Evolutionary conservation across 2,329 filamentous ascomycete species (phyloP), one percentile per base, ranked within the genome.

Genomic region (Dryadomyces quercivorus): DNA sequence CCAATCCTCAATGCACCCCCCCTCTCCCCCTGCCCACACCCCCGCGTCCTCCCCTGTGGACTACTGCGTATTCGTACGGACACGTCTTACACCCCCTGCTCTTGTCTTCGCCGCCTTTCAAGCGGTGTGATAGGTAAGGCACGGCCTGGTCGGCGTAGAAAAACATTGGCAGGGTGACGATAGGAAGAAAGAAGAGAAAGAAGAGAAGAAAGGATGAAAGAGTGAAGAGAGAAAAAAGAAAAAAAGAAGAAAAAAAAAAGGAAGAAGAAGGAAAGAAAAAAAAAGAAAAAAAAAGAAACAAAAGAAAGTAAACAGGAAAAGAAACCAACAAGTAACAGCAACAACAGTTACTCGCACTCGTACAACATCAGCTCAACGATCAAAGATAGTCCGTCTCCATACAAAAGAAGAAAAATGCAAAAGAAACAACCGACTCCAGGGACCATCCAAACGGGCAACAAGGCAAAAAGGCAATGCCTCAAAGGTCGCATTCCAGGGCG

Each of bases 151-250:
- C 26, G 26, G 26, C 26, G 26, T 31, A n/a, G 18, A 49, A 21
- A n/a, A n/a, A 49, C n/a, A n/a, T n/a, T n/a, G n/a, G n/a, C n/a
- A n/a, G n/a, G n/a, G n/a, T n/a, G n/a, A n/a, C n/a, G n/a, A n/a
- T n/a, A n/a, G n/a, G n/a, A 22, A 2, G 16, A 36, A 5, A 13
- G 47, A 18, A 49, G 34, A 15, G 5, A 7, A 7, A 20, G 12
- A 38, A 13, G 42, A 8, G 4, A 8, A 40, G 12, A 40, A 40
- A 40, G 36, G 36, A 40, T 13, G 36, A 40, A 9, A 22, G n/a
- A 18, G 40, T 12, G 22, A 31, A 44, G 6, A 58, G 42, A 59
- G 54, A 40, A 57, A 64, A 40, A 60, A 61, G 58, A 59, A 55
- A 18, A 52, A 26, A 57, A 60, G 51, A 48, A 59, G 18, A 59